Base-by-base conservation (phyloP, 2,329 filamentous ascomycete genomes). In the Xylariaceae sp. region DNA sequence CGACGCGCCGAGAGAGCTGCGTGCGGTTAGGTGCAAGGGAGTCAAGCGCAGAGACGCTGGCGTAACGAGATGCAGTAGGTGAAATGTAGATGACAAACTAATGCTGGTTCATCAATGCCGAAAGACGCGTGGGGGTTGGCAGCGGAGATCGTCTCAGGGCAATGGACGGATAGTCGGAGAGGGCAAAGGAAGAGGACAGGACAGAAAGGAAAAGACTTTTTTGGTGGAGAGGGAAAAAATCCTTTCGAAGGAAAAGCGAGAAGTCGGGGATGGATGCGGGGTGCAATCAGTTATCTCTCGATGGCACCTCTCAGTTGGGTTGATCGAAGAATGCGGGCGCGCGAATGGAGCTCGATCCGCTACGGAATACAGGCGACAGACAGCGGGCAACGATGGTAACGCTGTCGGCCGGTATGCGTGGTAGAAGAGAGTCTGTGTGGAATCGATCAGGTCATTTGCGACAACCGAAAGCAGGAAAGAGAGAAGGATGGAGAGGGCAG, bases 241-340 rank as follows among this genome's bases (percentile, higher is more conserved):
- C 58, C 65, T 68, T 66, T 69, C 61, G 60, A 60, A 66, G 58
- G 18, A 61, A 61, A 30, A 61, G 64, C 60, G 61, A 61, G 65
- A 64, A 66, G 53, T 66, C 52, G 56, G 65, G 58, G 55, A 59
- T 56, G 53, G 58, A 65, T 70, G 69, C 69, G 69, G 67, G 69
- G 67, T 68, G 66, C 60, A 66, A 68, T 64, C 53, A 62, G 58
- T 8, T 9, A 13, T 51, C 50, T 57, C 55, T 52, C 57, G 53
- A 61, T 60, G 23, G 61, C 57, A 67, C 61, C 60, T 58, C 52
- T 60, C 50, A 54, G 49, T 62, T 57, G 15, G 55, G 55, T 48
- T 55, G 51, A 58, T 58, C 56, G 57, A 42, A 61, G 48, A 53
- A 57, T 55, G 54, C 50, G 49, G 56, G 54, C 34, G 57, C 58